These are phyloP conservation scores for Rhypophila decipiens DNA, from an alignment of 495 filamentous ascomycete genomes.

Conservation along the genomic window DNA sequence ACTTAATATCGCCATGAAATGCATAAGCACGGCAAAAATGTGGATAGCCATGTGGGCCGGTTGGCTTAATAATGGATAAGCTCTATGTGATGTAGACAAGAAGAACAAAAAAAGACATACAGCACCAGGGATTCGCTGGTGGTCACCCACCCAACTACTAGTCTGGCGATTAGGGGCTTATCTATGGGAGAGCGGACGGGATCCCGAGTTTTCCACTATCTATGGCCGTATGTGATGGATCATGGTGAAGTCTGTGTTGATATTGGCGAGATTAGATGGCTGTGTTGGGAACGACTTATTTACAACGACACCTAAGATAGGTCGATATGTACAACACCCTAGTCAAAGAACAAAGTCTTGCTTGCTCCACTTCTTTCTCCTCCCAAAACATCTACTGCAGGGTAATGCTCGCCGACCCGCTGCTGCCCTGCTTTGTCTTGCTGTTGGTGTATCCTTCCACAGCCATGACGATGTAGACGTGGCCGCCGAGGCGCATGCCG, in stretches of 20 bases:
- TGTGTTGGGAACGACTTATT: too few relatives aligned
- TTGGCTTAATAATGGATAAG: too few relatives aligned
- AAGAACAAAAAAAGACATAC: slow-evolving; percentile 20
- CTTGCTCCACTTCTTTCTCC: too few relatives aligned
- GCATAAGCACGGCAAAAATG: too few relatives aligned
- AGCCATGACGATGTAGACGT: slow-evolving; percentile 53
- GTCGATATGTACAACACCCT: too few relatives aligned
- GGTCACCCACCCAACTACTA: slow-evolving; percentile 40
- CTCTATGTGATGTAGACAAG: too few relatives aligned
- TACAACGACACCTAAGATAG: too few relatives aligned
- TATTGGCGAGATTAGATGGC: too few relatives aligned
- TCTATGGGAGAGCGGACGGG: slow-evolving; percentile 46
- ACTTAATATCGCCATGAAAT: too few relatives aligned
- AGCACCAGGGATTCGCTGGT: slow-evolving; percentile 23
- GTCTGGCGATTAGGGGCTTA: slow-evolving; percentile 21
- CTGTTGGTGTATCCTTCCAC: slow-evolving; percentile 49
- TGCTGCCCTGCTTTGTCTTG: slow-evolving; percentile 11
- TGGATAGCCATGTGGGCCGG: too few relatives aligned
- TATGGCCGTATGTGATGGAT: slow-evolving; percentile 12
- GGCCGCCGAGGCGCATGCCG: slow-evolving; percentile 44
- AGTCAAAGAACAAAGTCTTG: too few relatives aligned
- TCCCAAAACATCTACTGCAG: neutral
- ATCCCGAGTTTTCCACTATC: slow-evolving; percentile 35
- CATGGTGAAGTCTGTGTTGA: too few relatives aligned
- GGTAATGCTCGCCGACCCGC: slow-evolving; percentile 10